Conservation (phyloP, 345 rosid genomes). For the Ceriops tagal region DNA sequence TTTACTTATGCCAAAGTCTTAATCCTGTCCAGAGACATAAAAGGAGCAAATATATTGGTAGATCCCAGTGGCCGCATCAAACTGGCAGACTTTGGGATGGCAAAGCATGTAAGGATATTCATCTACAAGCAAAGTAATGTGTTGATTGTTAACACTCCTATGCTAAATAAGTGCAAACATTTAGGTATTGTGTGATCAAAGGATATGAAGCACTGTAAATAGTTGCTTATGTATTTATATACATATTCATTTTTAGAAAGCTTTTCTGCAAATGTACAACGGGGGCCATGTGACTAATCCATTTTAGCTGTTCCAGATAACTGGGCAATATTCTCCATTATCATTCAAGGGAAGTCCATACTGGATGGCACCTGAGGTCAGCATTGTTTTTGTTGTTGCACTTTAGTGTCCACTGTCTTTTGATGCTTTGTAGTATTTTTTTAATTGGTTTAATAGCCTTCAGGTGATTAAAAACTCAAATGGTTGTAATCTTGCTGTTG, state of each 20-base stretch:
- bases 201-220: background rate
- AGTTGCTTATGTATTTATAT: background rate
- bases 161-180: background rate
- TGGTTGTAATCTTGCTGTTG: conserved; percentile 73
- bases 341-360: conserved; percentile 82
- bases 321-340: conserved; percentile 70
- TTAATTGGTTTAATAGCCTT: background rate
- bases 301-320: conserved; percentile 39
- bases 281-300: conserved; percentile 3
- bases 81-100: conserved; percentile 86
- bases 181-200: background rate
- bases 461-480: conserved; percentile 63
- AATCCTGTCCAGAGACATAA: conserved; percentile 48
- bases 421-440: conserved; percentile 1
- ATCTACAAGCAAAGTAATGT: conserved; percentile 9
- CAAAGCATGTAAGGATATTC: conserved; percentile 62
- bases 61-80: conserved; percentile 75
- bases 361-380: conserved; percentile 88
- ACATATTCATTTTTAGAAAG: background rate
- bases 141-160: background rate
- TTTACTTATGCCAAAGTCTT: conserved; percentile 2
- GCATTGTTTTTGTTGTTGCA: background rate
- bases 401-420: background rate
- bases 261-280: background rate
- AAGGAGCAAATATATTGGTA: conserved; percentile 76